Base-by-base conservation (phyloP, 176 grass and related monocot genomes). In the Oryza glumipatula region DNA sequence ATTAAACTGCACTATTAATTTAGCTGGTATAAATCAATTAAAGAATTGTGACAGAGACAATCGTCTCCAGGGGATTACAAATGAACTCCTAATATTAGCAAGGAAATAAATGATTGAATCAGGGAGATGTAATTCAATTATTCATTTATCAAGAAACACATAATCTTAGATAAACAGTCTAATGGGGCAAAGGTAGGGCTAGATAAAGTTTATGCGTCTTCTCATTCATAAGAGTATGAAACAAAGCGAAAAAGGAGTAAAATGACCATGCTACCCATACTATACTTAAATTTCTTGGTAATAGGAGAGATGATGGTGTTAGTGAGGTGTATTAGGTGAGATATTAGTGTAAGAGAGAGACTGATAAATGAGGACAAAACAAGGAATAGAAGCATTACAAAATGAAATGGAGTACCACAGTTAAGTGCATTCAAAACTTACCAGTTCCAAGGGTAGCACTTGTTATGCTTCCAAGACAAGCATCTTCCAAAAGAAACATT, bases 401-500 rank as follows among this genome's bases (percentile, higher is more conserved):
- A 61, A 21, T 23, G n/a, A 23, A 63, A 63, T 23, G n/a, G 19
- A n/a, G 58, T 61, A 61, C 2, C 58, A 38, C n/a, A 70, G 39
- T 3, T 32, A 19, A 66, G 81, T 39, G 38, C 15, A 65, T 48
- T 26, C 47, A 76, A 80, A 73, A 44, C 83, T 88, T 83, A 92
- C 93, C 90, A 78, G 86, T 90, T 72, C 76, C 64, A 88, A 83
- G 39, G 76, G 82, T 60, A 82, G 82, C 82, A 79, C 21, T 74
- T 72, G 85, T 22, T 77, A 90, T 58, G 79, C 83, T 92, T 89
- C 83, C 86, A 86, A 88, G 88, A 90, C 80, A 67, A 83, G 65
- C 82, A 86, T 86, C 51, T 85, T 86, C 61, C 80, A 92, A 90
- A 84, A 76, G 85, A 95, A 88, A 90, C 70, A 75, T 82, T 84